Base-by-base conservation (phyloP, 1,139 yeast species). In the Lodderomyces jiufengensis region DNA sequence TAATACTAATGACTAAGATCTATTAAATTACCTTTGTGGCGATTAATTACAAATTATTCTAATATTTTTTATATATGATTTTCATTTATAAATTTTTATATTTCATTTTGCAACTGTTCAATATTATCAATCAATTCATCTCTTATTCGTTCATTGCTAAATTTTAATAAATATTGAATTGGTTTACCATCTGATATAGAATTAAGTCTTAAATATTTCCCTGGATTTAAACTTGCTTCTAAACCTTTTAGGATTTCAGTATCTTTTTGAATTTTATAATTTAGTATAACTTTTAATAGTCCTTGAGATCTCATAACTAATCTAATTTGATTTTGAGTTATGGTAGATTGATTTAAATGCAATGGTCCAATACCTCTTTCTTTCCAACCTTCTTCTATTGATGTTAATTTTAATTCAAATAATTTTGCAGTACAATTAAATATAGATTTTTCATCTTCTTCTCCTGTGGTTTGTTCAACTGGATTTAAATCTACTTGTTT, bases 221-320 rank as follows among this genome's bases (percentile, higher is more conserved):
- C 95, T 7, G 80, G 78, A 3, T 75, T 63, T 47, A 88, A 63
- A 16, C 97, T 87, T 31, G 95, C 84, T 44, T 85, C 86, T 71
- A 90, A 81, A 0, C 97, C 98, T 54, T 78, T 76, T 43, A 76
- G 63, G 3, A 87, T 62, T 41, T 79, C 78, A 12, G 87, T 75
- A 3, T 63, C 59, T 32, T 71, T 61, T 1, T 71, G 65, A 25
- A 94, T 64, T 14, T 88, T 83, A 36, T 80, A 64, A 58, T 94
- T 94, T 46, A 94, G 66, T 23, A 92, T 80, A 18, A 92, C 94
- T 45, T 90, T 77, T 44, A 87, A 70, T 24, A 87, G 75, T 2
- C 95, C 95, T 45, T 84, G 86, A 3, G 95, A 81, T 55, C 99
- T 78, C 97, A 94, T 90, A 4, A 92, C 84, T 20, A 92, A 57